Conservation (phyloP, 352 stramenopile species). For the Aphanomyces invadans region DNA sequence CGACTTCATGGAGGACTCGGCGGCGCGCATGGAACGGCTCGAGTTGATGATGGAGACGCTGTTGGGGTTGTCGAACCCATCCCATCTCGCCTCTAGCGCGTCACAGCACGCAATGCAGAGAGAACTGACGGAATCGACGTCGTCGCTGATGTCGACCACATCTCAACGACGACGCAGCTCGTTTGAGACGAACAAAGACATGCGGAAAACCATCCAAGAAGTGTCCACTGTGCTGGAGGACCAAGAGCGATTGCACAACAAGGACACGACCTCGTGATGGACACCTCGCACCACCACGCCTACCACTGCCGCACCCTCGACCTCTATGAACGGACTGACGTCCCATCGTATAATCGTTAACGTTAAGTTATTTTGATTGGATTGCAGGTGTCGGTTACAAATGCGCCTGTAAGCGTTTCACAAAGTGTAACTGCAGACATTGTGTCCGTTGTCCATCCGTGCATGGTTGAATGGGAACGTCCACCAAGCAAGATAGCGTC, state of each 20-base stretch:
- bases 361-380: no score
- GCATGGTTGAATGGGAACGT: neutral
- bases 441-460: no score
- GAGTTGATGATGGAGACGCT: slow-evolving; percentile 11
- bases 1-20: slow-evolving; percentile 7
- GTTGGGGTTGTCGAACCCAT: neutral
- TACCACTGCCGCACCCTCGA: no score
- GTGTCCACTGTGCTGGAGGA: neutral
- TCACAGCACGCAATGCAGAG: neutral
- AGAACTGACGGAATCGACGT: no score
- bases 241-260: neutral
- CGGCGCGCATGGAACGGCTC: slow-evolving; percentile 6
- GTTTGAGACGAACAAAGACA: neutral
- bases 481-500: neutral
- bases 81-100: neutral
- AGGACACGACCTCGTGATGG: neutral
- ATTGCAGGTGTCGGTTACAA: no score
- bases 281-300: no score
- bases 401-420: no score
- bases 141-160: no score
- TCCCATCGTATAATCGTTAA: neutral
- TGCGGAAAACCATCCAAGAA: neutral
- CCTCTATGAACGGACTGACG: no score
- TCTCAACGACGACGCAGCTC: neutral
- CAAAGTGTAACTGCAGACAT: no score